These are phyloP conservation scores for Nakaseomyces kungkrabaensis DNA, from an alignment of 1,139 yeast species.

Conservation along the genomic window DNA sequence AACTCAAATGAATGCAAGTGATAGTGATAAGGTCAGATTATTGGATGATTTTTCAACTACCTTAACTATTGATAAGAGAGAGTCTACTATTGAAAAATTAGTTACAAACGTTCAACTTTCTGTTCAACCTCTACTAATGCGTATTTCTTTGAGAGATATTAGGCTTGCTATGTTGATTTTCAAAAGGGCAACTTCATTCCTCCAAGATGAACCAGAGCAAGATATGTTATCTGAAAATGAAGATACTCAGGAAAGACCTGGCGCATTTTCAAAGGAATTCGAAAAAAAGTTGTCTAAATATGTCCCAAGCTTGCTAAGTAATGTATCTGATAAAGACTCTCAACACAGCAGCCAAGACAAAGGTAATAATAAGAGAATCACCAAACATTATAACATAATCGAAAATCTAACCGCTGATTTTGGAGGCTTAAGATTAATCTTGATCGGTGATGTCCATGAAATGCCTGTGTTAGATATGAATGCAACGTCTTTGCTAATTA, in stretches of 20 bases:
- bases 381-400: constrained; percentile 39
- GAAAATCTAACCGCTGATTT: constrained; percentile 63
- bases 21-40: constrained; percentile 53
- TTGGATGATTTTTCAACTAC: constrained; percentile 85
- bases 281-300: constrained; percentile 47
- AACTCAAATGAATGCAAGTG: constrained; percentile 60
- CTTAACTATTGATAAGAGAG: constrained; percentile 61
- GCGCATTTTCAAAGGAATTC: constrained; percentile 50
- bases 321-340: constrained; percentile 26
- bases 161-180: constrained; percentile 66
- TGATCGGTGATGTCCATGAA: constrained; percentile 91
- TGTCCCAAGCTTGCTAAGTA: constrained; percentile 49
- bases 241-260: constrained; percentile 5
- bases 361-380: too few species aligned
- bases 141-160: constrained; percentile 82
- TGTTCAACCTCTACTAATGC: constrained; percentile 68
- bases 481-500: constrained; percentile 60
- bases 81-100: constrained; percentile 46
- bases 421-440: constrained; percentile 76
- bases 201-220: constrained; percentile 27
- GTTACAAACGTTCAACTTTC: constrained; percentile 60
- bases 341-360: neutral
- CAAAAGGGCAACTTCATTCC: constrained; percentile 51
- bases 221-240: constrained; percentile 6
- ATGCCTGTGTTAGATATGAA: constrained; percentile 81